These are phyloP conservation scores for Suhomyces panamericanus DNA, from an alignment of 1,139 yeast species.

Conservation along the genomic window DNA sequence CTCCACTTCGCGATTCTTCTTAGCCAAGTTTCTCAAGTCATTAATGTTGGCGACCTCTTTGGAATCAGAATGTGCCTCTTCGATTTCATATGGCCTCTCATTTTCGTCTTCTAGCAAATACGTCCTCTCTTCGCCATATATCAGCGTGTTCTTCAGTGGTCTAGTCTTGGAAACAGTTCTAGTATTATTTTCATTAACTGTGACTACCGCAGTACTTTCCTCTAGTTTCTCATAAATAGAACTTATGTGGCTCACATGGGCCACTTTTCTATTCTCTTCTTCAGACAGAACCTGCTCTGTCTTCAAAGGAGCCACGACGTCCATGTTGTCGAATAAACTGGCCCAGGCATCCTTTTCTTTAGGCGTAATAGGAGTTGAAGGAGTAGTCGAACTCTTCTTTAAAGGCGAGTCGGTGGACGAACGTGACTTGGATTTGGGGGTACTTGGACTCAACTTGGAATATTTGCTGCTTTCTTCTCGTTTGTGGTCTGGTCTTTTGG, in stretches of 20 bases:
- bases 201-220: no score
- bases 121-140: conserved; percentile 27
- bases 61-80: conserved; percentile 2
- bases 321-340: conserved; percentile 20
- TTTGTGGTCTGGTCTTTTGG: neutral
- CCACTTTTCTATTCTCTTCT: conserved; percentile 4
- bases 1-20: conserved; percentile 15
- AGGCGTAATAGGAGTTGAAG: conserved; percentile 10
- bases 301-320: conserved; percentile 1
- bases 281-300: neutral
- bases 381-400: neutral
- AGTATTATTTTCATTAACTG: neutral
- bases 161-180: neutral
- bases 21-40: conserved; percentile 22
- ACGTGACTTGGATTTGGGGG: conserved; percentile 1
- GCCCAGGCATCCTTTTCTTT: conserved; percentile 26
- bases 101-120: conserved; percentile 19
- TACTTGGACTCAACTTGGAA: neutral
- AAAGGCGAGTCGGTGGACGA: neutral
- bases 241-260: conserved; percentile 1
- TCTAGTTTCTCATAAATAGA: conserved; percentile 6
- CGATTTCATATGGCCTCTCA: conserved; percentile 3
- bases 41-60: conserved; percentile 17
- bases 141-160: neutral
- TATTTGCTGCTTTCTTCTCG: no score